Evolutionary conservation across 768 basidiomycete genomes (phyloP).

Genomic region (Boletus rubroflammeus): DNA sequence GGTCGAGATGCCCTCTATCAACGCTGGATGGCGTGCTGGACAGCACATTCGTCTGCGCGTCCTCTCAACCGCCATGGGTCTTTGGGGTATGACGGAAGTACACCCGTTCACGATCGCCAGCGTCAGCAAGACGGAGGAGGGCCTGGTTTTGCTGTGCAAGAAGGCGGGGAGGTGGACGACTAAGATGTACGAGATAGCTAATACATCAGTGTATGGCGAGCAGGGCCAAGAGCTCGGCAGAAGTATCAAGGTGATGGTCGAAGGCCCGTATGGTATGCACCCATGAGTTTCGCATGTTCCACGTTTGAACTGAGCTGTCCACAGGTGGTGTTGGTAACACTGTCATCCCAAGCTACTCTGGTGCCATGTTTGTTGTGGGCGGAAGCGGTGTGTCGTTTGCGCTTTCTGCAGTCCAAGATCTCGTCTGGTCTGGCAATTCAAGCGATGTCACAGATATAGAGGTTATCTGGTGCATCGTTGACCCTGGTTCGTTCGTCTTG

Average conservation of each 20-base stretch:
- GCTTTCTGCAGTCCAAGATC: slow-evolving; percentile 59
- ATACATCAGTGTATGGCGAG: slow-evolving; percentile 33
- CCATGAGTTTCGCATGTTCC: neutral
- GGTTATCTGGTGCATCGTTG: slow-evolving; percentile 66
- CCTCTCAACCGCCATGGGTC: slow-evolving; percentile 54
- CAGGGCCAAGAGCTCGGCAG: slow-evolving; percentile 24
- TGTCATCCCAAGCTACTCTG: slow-evolving; percentile 62
- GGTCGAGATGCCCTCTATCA: slow-evolving; percentile 58
- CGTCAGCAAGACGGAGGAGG: slow-evolving; percentile 50
- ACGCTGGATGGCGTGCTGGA: slow-evolving; percentile 77
- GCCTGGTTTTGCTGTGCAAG: slow-evolving; percentile 67
- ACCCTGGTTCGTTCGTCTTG: slow-evolving; percentile 39
- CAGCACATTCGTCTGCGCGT: slow-evolving; percentile 77
- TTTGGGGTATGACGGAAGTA: slow-evolving; percentile 52
- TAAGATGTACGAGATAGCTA: slow-evolving; percentile 50
- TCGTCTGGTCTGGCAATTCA: slow-evolving; percentile 47
- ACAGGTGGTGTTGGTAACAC: slow-evolving; percentile 59
- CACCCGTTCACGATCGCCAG: slow-evolving; percentile 86
- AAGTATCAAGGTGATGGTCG: slow-evolving; percentile 41
- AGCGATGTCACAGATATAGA: slow-evolving; percentile 58
- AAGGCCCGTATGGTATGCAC: slow-evolving; percentile 51
- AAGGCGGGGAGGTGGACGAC: slow-evolving; percentile 64
- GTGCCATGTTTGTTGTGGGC: slow-evolving; percentile 64
- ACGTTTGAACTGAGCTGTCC: neutral
- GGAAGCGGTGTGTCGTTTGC: slow-evolving; percentile 77